These are phyloP conservation scores for Penicillium sp. DNA, from an alignment of 2,329 filamentous ascomycete species.

Conservation along the genomic window DNA sequence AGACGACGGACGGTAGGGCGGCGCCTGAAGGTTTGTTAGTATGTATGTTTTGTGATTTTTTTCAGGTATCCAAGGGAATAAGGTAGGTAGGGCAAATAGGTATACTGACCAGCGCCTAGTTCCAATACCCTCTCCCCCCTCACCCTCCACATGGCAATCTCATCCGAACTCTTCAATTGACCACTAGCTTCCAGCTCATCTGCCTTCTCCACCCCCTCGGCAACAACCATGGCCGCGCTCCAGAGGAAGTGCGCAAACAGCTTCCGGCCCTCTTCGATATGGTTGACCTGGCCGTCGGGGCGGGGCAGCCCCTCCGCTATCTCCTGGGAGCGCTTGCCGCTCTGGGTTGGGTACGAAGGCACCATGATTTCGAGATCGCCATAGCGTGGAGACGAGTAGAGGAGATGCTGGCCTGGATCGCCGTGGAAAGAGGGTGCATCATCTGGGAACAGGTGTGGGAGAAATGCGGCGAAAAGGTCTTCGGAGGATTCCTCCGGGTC, in stretches of 20 bases:
- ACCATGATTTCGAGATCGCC: constrained; percentile 36
- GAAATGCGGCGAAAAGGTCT: constrained; percentile 48
- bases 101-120: constrained; percentile 56
- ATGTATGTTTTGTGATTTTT: constrained; percentile 19
- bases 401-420: constrained; percentile 42
- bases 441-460: constrained; percentile 49
- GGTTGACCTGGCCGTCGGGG: constrained; percentile 8
- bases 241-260: constrained; percentile 54
- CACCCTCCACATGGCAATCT: constrained; percentile 40
- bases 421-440: constrained; percentile 49
- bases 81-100: no score
- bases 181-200: constrained; percentile 17
- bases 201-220: constrained; percentile 35
- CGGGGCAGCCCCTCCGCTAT: constrained; percentile 9
- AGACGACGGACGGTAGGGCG: constrained; percentile 36
- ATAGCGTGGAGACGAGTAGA: constrained; percentile 41
- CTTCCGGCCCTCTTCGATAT: constrained; percentile 40
- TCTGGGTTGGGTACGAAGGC: constrained; percentile 37
- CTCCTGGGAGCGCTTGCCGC: constrained; percentile 16
- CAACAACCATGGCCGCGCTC: constrained; percentile 45
- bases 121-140: constrained; percentile 48
- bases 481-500: constrained; percentile 35
- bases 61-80: no score
- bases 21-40: constrained; percentile 28
- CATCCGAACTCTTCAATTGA: no score